These are phyloP conservation scores for Chlorencoelia australis DNA, from an alignment of 2,329 filamentous ascomycete species.

Conservation along the genomic window DNA sequence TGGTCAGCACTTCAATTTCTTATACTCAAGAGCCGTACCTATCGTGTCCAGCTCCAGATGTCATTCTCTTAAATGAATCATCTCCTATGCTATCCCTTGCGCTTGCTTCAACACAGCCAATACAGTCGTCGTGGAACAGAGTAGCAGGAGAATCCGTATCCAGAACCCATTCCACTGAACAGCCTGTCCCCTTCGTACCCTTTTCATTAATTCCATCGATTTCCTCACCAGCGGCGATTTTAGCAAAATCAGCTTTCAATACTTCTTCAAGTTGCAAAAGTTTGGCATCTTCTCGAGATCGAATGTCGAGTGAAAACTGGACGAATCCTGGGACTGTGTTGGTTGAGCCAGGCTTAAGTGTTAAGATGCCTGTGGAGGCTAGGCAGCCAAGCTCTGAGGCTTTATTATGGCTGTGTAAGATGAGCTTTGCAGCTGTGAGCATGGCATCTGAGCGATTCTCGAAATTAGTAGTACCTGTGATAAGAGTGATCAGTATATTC, in stretches of 20 bases:
- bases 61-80: slow-evolving; percentile 41
- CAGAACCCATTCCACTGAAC: slow-evolving; percentile 45
- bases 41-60: slow-evolving; percentile 55
- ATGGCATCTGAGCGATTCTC: slow-evolving; percentile 57
- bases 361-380: slow-evolving; percentile 52
- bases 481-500: no score
- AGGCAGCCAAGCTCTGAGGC: slow-evolving; percentile 51
- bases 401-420: slow-evolving; percentile 52
- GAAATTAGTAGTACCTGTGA: slow-evolving; percentile 53
- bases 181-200: slow-evolving; percentile 39
- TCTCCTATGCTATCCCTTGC: slow-evolving; percentile 46
- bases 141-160: slow-evolving; percentile 54
- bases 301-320: slow-evolving; percentile 58
- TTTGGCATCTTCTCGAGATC: slow-evolving; percentile 44
- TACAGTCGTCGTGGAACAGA: slow-evolving; percentile 57
- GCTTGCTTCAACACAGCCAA: slow-evolving; percentile 51
- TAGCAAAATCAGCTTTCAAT: slow-evolving; percentile 46
- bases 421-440: slow-evolving; percentile 56
- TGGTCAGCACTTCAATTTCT: slow-evolving; percentile 9
- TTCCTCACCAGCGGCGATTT: slow-evolving; percentile 47
- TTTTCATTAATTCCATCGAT: slow-evolving; percentile 35
- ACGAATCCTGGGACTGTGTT: slow-evolving; percentile 66
- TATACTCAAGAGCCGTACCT: slow-evolving; percentile 29
- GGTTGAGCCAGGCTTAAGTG: slow-evolving; percentile 54
- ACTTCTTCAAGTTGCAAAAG: slow-evolving; percentile 47